A percentile compares a stretch with the other conserved stretches of the same genome.
Evolutionary conservation across 257 asterid genomes (phyloP).

Genomic region (Ilex asprella): DNA sequence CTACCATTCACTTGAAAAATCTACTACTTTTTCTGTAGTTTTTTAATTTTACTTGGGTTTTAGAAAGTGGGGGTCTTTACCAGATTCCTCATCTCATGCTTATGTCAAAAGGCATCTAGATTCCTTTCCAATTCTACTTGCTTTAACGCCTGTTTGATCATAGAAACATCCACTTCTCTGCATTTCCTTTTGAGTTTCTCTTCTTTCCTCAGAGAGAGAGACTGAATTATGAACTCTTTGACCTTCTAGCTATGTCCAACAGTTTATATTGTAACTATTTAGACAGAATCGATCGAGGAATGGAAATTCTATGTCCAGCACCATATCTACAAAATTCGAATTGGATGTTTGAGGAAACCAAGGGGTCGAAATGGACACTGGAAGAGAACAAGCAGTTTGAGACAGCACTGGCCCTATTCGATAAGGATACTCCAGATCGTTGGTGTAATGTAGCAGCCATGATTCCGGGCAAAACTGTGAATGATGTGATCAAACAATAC

Average conservation of each 20-base stretch:
- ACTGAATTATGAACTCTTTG: no score
- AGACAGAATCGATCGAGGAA: slow-evolving; percentile 40
- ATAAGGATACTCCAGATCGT: slow-evolving; percentile 76
- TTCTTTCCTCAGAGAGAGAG: neutral
- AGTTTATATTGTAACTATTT: no score
- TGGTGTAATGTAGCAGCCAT: slow-evolving; percentile 78
- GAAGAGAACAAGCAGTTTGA: slow-evolving; percentile 82
- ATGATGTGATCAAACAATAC: slow-evolving; percentile 66
- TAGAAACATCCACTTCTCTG: slow-evolving; percentile 16
- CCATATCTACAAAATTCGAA: slow-evolving; percentile 29
- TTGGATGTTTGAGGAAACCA: slow-evolving; percentile 54
- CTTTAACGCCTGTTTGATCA: slow-evolving; percentile 28
- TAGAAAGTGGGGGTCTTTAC: slow-evolving; percentile 53
- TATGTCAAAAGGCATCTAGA: slow-evolving; percentile 38
- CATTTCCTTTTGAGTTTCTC: slow-evolving; percentile 11
- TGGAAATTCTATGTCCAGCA: slow-evolving; percentile 40
- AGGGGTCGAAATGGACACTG: slow-evolving; percentile 48
- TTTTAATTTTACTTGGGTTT: slow-evolving; percentile 35
- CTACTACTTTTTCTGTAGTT: slow-evolving; percentile 23
- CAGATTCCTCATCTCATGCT: slow-evolving; percentile 50
- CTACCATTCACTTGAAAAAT: slow-evolving; percentile 27
- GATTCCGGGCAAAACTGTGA: slow-evolving; percentile 70
- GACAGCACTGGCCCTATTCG: slow-evolving; percentile 68
- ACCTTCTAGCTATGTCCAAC: no score
- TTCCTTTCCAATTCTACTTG: slow-evolving; percentile 34